Percentiles rank a stretch among this genome's conserved stretches.
phyloP scores from a whole-genome alignment of 139 green algal species.

The Spirogloea muscicola region DNA sequence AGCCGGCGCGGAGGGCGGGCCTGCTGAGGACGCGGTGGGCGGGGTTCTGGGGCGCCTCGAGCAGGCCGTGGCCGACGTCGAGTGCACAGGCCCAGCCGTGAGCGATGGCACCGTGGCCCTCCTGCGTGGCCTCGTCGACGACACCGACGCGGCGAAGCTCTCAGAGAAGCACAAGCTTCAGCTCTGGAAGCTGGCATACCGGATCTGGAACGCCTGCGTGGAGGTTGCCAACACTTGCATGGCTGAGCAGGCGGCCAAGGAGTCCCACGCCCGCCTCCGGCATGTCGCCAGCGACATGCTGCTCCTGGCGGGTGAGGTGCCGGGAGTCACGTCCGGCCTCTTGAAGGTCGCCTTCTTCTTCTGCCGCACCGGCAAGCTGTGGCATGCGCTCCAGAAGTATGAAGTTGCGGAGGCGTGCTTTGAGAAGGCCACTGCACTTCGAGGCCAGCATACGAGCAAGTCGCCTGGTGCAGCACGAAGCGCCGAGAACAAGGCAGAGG shows the following conservation, averaged over 20 bases:
- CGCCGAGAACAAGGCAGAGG: conserved; percentile 5
- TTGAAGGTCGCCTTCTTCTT: conserved; percentile 33
- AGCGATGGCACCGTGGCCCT: too few relatives aligned
- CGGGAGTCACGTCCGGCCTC: conserved; percentile 9
- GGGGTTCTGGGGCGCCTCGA: too few relatives aligned
- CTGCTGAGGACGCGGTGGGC: too few relatives aligned
- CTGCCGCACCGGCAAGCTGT: conserved; percentile 5
- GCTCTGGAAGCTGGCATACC: conserved; percentile 25
- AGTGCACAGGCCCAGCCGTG: too few relatives aligned
- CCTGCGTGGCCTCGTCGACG: too few relatives aligned
- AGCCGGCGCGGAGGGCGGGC: too few relatives aligned
- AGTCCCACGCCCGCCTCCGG: conserved; percentile 11
- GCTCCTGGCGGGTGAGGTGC: not conserved
- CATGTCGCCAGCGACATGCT: conserved; percentile 23
- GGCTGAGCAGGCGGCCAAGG: not conserved
- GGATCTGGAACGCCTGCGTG: conserved; percentile 30
- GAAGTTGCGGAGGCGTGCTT: conserved; percentile 31
- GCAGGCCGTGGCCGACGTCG: too few relatives aligned
- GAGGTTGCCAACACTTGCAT: conserved; percentile 19
- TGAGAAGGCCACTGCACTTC: conserved; percentile 19
- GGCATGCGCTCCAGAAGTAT: conserved; percentile 23
- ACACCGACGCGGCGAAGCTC: too few relatives aligned
- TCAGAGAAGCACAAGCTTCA: too few relatives aligned
- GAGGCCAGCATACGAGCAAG: too few relatives aligned
- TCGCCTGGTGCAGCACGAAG: not conserved